Conservation (phyloP, 306 rosid genomes). For the Fragaria nilgerrensis region DNA sequence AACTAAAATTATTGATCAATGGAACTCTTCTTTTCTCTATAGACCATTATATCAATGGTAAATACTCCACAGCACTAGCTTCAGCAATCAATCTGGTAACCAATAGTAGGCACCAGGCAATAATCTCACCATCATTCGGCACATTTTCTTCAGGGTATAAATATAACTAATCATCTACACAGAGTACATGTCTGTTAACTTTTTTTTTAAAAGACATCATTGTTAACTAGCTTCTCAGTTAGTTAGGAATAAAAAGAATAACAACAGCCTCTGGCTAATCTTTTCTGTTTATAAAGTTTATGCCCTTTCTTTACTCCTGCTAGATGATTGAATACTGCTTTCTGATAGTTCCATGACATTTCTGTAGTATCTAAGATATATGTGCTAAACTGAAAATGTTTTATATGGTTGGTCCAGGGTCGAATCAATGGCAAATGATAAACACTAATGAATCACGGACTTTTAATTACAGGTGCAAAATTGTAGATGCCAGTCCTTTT, state of each 20-base stretch:
- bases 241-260: neutral
- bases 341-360: neutral
- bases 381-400: neutral
- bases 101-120: neutral
- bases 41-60: neutral
- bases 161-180: neutral
- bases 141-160: neutral
- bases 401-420: neutral
- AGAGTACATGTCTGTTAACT: neutral
- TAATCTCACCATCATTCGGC: neutral
- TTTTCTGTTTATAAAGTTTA: neutral
- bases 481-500: neutral
- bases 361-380: neutral
- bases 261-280: neutral
- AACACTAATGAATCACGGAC: neutral
- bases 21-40: neutral
- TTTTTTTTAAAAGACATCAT: neutral
- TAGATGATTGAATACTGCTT: neutral
- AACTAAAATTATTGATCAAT: neutral
- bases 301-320: neutral
- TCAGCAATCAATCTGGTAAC: neutral
- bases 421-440: neutral
- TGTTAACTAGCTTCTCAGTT: neutral
- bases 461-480: neutral
- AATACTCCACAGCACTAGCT: neutral